Base-by-base conservation (phyloP, 2,329 filamentous ascomycete genomes). In the Sphaerulina musiva region DNA sequence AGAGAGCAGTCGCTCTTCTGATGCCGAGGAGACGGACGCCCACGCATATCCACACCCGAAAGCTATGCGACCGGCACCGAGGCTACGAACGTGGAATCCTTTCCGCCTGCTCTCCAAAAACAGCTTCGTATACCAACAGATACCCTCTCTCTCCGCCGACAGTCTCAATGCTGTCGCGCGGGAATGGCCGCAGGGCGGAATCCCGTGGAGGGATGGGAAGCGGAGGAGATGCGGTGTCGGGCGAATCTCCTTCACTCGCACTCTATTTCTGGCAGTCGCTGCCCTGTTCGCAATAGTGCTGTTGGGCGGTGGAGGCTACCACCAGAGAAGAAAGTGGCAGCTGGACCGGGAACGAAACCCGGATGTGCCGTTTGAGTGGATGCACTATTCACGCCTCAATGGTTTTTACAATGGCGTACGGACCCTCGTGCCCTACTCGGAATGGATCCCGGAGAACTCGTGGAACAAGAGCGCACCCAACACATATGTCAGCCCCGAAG, bases 351-450 rank as follows among this genome's bases (percentile, higher is more conserved):
- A 69, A 54, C 62, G 65, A 46, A 62, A 67, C 43, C 66, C 69
- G 47, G 65, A 67, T 47, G 62, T 66, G 54, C 65, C 69, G 39
- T 76, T 72, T 58, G 70, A 70, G 60, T 77, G 75, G 75, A 70
- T 75, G 61, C 68, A 72, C 58, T 77, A 73, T 53, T 64, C 70
- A 39, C 65, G 70, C 44, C 59, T 78, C 46, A 70, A 72, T 55
- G 74, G 73, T 41, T 76, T 73, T 62, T 78, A 74, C 66, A 76
- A 75, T 48, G 76, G 76, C 49, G 68, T 78, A 38, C 69, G 73
- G 48, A 76, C 71, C 20, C 65, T 78, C 11, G 74, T 77, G 20
- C 69, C 72, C 2, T 68, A 64, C 46, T 63, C 64, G 29, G 68
- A 77, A 48, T 74, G 69, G 61, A 66, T 70, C 31, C 70, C 73